These are phyloP conservation scores for Talinum fruticosum DNA, from an alignment of 148 eudicot species.

Conservation along the genomic window DNA sequence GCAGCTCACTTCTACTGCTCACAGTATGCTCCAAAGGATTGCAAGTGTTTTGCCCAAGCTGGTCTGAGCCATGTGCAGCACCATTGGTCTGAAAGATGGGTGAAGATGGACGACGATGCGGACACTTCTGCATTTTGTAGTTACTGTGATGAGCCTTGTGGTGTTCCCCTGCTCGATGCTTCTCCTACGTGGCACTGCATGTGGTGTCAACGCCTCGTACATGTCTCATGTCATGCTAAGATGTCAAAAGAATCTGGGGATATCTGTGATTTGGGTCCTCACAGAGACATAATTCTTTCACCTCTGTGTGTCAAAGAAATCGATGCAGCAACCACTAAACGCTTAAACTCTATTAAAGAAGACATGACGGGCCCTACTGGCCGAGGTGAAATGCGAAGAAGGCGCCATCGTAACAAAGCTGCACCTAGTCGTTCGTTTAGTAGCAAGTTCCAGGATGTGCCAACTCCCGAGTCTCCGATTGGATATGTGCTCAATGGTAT, in stretches of 20 bases:
- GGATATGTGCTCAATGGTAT: constrained; percentile 49
- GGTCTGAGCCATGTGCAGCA: constrained; percentile 68
- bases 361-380: constrained; percentile 41
- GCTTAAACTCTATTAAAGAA: constrained; percentile 42
- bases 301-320: constrained; percentile 71
- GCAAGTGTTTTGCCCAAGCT: constrained; percentile 82
- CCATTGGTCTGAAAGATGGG: constrained; percentile 93
- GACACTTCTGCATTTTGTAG: constrained; percentile 76
- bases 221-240: constrained; percentile 72
- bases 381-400: constrained; percentile 57
- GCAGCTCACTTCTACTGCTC: constrained; percentile 76
- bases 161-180: constrained; percentile 65
- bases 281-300: constrained; percentile 63
- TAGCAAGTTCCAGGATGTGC: constrained; percentile 48
- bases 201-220: constrained; percentile 89
- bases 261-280: constrained; percentile 75
- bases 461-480: constrained; percentile 37
- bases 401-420: constrained; percentile 57
- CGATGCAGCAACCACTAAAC: constrained; percentile 40
- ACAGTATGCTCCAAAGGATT: constrained; percentile 67
- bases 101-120: constrained; percentile 65
- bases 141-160: constrained; percentile 88
- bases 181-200: constrained; percentile 86
- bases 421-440: constrained; percentile 38
- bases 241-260: constrained; percentile 75